These are phyloP conservation scores for Trichoderma hamatum DNA, from an alignment of 2,329 filamentous ascomycete species.

Conservation along the genomic window DNA sequence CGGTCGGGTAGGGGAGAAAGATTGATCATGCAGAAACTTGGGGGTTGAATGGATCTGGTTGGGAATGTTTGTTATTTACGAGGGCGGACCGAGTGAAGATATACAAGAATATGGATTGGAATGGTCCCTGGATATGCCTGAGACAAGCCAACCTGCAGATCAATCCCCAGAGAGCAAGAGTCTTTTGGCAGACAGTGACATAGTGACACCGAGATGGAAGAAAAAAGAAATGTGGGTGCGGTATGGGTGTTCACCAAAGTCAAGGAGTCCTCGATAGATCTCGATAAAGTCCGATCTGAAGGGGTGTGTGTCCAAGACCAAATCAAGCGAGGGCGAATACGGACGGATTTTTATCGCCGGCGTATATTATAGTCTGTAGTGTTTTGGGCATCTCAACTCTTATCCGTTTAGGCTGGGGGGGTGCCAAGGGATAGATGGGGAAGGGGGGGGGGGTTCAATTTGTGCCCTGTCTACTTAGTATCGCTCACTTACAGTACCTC, in stretches of 20 bases:
- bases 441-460: constrained; percentile 29
- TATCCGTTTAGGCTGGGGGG: constrained; percentile 19
- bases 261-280: constrained; percentile 35
- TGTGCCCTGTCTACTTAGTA: constrained; percentile 22
- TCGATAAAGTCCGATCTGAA: constrained; percentile 32
- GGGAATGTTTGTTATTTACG: constrained; percentile 42
- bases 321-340: constrained; percentile 25
- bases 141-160: constrained; percentile 44
- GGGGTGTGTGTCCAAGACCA: constrained; percentile 10
- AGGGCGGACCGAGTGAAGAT: constrained; percentile 46
- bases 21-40: constrained; percentile 26
- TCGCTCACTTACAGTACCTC: neutral
- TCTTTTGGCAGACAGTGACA: constrained; percentile 32
- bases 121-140: constrained; percentile 40
- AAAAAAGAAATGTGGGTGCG: constrained; percentile 39
- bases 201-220: constrained; percentile 43
- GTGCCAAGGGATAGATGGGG: constrained; percentile 22
- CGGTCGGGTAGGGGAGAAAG: constrained; percentile 25
- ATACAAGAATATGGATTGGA: constrained; percentile 44
- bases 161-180: constrained; percentile 40
- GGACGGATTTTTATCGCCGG: constrained; percentile 27
- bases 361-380: constrained; percentile 33
- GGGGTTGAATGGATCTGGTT: constrained; percentile 34
- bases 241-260: constrained; percentile 36
- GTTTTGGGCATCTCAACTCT: constrained; percentile 33